Evolutionary conservation across 257 asterid genomes (phyloP).

Genomic region (Capsicum baccatum): DNA sequence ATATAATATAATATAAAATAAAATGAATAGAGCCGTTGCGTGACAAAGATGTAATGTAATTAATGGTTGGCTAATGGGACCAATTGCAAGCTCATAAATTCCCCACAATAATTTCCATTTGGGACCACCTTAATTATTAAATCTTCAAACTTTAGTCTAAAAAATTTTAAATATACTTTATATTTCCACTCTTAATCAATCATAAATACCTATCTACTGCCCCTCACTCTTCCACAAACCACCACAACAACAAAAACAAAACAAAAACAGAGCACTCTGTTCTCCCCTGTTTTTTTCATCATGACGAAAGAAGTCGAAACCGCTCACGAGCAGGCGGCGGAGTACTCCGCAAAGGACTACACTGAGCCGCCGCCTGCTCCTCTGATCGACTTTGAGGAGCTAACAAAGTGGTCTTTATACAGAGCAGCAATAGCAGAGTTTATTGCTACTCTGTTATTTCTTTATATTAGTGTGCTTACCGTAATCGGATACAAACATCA

Average conservation of each 20-base stretch:
- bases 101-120: constrained; percentile 12
- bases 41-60: background rate
- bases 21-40: constrained; percentile 2
- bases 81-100: constrained; percentile 36
- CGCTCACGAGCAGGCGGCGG: constrained; percentile 44
- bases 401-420: constrained; percentile 72
- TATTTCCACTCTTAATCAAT: constrained; percentile 36
- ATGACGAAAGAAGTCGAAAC: constrained; percentile 69
- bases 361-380: constrained; percentile 85
- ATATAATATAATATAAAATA: background rate
- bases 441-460: constrained; percentile 77
- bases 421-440: constrained; percentile 81
- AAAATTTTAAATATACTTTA: background rate
- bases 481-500: constrained; percentile 70
- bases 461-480: constrained; percentile 63
- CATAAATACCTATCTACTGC: constrained; percentile 28
- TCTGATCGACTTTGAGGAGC: constrained; percentile 58
- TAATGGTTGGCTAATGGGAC: constrained; percentile 13
- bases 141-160: background rate
- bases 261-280: background rate
- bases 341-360: constrained; percentile 70
- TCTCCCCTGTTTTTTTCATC: background rate
- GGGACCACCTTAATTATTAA: constrained; percentile 20
- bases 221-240: constrained; percentile 22
- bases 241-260: background rate